Percentiles rank a stretch among this genome's conserved stretches.
phyloP scores from a whole-genome alignment of 169 alveolate species.

The Toxoplasma gondii region DNA sequence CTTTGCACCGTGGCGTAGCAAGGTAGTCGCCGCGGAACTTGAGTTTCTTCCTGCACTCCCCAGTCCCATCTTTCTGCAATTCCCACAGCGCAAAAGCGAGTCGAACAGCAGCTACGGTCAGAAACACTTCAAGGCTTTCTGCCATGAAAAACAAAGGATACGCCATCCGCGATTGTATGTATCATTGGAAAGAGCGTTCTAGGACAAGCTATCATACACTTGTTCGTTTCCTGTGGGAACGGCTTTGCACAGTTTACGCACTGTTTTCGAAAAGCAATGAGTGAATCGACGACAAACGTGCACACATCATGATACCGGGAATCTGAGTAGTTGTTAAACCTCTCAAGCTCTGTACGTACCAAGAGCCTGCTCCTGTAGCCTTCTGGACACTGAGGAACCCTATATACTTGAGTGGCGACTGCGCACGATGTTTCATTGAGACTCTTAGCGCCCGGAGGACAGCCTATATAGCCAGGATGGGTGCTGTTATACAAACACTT shows the following conservation, averaged over 20 bases:
- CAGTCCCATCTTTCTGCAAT: constrained; percentile 5
- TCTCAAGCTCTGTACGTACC: background rate
- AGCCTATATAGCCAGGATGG: constrained; percentile 26
- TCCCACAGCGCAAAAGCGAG: background rate
- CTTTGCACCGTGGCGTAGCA: constrained; percentile 23
- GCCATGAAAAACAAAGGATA: background rate
- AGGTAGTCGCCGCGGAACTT: constrained; percentile 4
- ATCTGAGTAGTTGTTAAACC: too few species aligned
- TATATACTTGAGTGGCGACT: background rate
- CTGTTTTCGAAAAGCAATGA: too few species aligned
- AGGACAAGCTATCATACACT: too few species aligned
- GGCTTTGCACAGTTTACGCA: too few species aligned
- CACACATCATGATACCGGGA: too few species aligned
- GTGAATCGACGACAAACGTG: too few species aligned
- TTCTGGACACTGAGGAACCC: background rate
- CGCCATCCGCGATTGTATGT: too few species aligned
- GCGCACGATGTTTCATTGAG: constrained; percentile 26
- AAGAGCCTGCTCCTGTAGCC: background rate
- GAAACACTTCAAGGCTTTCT: background rate
- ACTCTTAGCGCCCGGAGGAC: constrained; percentile 8
- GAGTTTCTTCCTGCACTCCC: constrained; percentile 17
- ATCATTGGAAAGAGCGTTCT: too few species aligned
- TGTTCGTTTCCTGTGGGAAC: too few species aligned
- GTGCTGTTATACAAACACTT: constrained; percentile 20
- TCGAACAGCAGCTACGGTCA: too few species aligned